A percentile compares a stretch with the other conserved stretches of the same genome.
These are phyloP conservation scores for Penicillium vulpinum DNA, from an alignment of 2,329 filamentous ascomycete genomes.

Conservation along the genomic window DNA sequence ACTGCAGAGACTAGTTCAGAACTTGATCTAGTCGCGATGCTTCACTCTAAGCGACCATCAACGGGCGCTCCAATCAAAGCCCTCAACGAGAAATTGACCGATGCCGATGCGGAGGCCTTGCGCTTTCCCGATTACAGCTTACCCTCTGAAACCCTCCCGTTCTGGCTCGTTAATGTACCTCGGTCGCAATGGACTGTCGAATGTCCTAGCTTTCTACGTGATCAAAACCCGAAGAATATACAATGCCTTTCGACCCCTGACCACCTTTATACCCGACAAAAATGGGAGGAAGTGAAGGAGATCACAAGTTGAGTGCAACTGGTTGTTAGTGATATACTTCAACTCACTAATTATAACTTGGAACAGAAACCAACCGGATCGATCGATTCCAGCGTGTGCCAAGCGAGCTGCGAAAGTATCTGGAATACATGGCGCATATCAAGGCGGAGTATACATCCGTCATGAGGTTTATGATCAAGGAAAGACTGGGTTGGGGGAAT, in stretches of 20 bases:
- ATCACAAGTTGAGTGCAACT: constrained; percentile 53
- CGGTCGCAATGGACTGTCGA: constrained; percentile 58
- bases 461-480: constrained; percentile 70
- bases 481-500: constrained; percentile 68
- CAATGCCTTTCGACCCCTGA: constrained; percentile 71
- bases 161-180: constrained; percentile 82
- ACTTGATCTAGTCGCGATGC: constrained; percentile 2
- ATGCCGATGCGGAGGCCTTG: constrained; percentile 14
- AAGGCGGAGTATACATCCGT: constrained; percentile 71
- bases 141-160: constrained; percentile 51
- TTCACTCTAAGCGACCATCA: constrained; percentile 11
- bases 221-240: constrained; percentile 67
- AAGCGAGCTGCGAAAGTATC: constrained; percentile 74
- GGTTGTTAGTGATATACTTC: not conserved
- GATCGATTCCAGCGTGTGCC: constrained; percentile 75
- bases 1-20: not conserved
- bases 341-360: not conserved
- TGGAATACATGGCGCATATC: constrained; percentile 66
- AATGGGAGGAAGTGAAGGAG: constrained; percentile 68
- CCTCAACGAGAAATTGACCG: constrained; percentile 24
- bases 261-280: constrained; percentile 59
- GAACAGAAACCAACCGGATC: constrained; percentile 63
- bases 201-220: constrained; percentile 70
- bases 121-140: constrained; percentile 13
- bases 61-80: constrained; percentile 26